Conservation (phyloP, 164 flowering plant genomes). For the Aristolochia contorta region DNA sequence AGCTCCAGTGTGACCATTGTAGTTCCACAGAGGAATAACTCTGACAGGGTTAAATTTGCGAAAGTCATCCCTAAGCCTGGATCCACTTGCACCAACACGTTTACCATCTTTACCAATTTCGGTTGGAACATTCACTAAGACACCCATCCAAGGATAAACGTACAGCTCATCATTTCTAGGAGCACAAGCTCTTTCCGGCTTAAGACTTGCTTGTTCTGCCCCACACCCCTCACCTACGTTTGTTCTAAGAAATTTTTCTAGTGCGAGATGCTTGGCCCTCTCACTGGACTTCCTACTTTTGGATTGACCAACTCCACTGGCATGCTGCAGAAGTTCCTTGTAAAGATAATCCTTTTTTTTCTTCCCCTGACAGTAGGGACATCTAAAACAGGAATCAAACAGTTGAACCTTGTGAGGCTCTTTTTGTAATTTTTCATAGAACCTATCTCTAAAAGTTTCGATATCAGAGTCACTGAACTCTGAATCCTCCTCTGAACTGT, state of each 20-base stretch:
- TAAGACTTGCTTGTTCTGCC: not conserved
- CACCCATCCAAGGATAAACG: conserved; percentile 18
- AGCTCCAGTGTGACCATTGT: conserved; percentile 9
- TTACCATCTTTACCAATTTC: conserved; percentile 7
- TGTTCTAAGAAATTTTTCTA: conserved; percentile 49
- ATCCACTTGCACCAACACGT: conserved; percentile 5
- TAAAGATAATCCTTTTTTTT: conserved; percentile 74
- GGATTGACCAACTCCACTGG: conserved; percentile 63
- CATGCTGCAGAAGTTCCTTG: conserved; percentile 78
- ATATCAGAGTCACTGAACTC: conserved; percentile 91
- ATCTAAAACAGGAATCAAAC: conserved; percentile 41
- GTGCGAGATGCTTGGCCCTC: conserved; percentile 72
- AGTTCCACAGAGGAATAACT: conserved; percentile 12
- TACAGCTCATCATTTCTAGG: conserved; percentile 5
- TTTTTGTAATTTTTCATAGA: conserved; percentile 37
- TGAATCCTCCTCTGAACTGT: conserved; percentile 56
- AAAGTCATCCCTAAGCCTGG: conserved; percentile 8
- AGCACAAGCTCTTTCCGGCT: not conserved
- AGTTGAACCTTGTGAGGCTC: conserved; percentile 40
- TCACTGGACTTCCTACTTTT: conserved; percentile 45
- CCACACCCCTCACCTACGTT: conserved; percentile 26
- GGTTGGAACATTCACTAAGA: conserved; percentile 11
- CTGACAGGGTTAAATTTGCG: conserved; percentile 7
- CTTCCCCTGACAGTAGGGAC: conserved; percentile 86
- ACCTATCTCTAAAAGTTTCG: conserved; percentile 36